Evolutionary conservation across 148 eudicot species (phyloP).

Genomic region (Agrostemma githago): DNA sequence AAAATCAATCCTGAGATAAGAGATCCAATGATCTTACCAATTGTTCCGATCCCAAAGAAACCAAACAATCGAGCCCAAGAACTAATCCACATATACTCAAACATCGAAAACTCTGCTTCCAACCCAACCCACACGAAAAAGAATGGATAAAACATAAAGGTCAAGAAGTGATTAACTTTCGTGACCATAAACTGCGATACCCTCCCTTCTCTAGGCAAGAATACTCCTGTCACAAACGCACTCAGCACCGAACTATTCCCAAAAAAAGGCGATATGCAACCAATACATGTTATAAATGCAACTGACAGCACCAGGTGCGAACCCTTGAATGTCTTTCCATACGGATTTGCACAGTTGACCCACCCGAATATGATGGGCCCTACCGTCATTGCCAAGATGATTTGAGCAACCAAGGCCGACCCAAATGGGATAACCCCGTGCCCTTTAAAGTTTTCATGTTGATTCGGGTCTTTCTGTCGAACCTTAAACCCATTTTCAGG

Average conservation of each 20-base stretch:
- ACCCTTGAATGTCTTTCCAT: conserved; percentile 81
- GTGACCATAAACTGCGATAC: conserved; percentile 60
- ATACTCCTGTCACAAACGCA: conserved; percentile 72
- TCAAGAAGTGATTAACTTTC: conserved; percentile 62
- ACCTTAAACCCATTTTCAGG: conserved; percentile 27
- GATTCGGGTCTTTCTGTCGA: conserved; percentile 16
- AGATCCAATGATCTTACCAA: conserved; percentile 70
- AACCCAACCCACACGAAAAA: conserved; percentile 77
- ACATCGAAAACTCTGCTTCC: conserved; percentile 43
- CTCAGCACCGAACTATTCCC: conserved; percentile 61
- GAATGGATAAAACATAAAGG: conserved; percentile 57
- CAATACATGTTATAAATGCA: conserved; percentile 52
- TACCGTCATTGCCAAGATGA: conserved; percentile 32
- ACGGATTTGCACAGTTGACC: conserved; percentile 77
- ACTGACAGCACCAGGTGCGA: conserved; percentile 69
- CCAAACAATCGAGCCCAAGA: conserved; percentile 53
- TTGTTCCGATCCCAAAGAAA: conserved; percentile 44
- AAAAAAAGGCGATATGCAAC: conserved; percentile 45
- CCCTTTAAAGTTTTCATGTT: conserved; percentile 4
- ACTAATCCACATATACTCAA: conserved; percentile 20
- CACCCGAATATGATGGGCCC: conserved; percentile 59
- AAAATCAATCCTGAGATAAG: conserved; percentile 54
- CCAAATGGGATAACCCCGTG: conserved; percentile 22
- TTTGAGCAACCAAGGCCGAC: conserved; percentile 31
- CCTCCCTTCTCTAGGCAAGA: conserved; percentile 82